A percentile compares a stretch with the other conserved stretches of the same genome.
Conservation (phyloP, 2,329 filamentous ascomycete genomes). For the Talaromyces rugulosus region DNA sequence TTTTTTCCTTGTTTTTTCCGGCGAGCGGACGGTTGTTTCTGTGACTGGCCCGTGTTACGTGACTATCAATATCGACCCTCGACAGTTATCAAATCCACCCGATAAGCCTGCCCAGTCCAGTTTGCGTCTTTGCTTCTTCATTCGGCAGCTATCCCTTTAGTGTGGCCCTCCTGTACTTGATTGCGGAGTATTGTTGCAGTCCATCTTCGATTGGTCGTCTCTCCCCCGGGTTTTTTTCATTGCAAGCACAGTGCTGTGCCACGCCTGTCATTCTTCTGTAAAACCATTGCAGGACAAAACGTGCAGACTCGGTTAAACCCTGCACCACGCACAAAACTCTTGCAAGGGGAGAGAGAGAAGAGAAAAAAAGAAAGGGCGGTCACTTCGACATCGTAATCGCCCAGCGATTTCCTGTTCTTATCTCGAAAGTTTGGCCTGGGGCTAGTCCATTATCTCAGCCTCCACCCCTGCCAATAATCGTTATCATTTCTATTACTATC, state of each 20-base stretch:
- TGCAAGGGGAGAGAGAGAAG: no score
- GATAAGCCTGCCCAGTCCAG: background rate
- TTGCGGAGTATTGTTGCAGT: background rate
- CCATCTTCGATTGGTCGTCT: background rate
- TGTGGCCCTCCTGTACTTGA: background rate
- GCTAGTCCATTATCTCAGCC: constrained; percentile 2
- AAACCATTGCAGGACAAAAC: background rate
- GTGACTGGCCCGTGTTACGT: constrained; percentile 1
- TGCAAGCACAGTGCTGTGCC: background rate
- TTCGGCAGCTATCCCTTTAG: background rate
- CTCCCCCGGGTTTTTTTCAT: background rate
- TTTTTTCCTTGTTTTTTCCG: background rate
- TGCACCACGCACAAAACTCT: background rate
- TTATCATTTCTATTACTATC: constrained; percentile 9
- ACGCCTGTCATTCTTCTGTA: background rate
- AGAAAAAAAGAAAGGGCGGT: background rate
- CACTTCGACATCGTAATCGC: background rate
- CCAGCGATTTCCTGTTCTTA: background rate
- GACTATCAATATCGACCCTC: background rate
- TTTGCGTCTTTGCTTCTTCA: background rate
- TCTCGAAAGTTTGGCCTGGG: background rate
- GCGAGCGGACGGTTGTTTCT: background rate
- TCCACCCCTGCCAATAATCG: background rate
- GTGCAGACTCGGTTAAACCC: background rate
- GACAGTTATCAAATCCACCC: constrained; percentile 1